phyloP scores from a whole-genome alignment of 1,284 basidiomycete genomes.

The Malassezia yamatoensis region DNA sequence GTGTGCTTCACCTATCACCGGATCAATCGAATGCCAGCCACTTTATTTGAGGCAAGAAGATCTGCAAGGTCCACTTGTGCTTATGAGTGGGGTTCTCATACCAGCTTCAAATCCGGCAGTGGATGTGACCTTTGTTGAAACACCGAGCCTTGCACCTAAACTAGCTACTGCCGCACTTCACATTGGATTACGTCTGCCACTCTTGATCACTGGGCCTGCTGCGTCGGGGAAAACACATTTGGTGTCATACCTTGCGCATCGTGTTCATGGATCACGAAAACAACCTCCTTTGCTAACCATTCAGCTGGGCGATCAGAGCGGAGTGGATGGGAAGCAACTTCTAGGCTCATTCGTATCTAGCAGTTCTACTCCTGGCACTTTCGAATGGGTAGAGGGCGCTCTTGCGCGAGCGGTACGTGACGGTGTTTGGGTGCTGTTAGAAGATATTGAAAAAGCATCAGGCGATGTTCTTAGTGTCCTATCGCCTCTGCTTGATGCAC shows the following conservation, averaged over 20 bases:
- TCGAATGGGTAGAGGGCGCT: conserved; percentile 93
- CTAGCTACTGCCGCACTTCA: conserved; percentile 61
- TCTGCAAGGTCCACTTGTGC: background rate
- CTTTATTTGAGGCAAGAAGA: background rate
- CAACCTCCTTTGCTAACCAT: conserved; percentile 67
- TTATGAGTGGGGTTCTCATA: conserved; percentile 31
- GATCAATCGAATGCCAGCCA: background rate
- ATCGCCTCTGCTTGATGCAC: conserved; percentile 60
- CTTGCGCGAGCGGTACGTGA: conserved; percentile 79
- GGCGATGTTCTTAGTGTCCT: conserved; percentile 39
- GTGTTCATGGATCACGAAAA: conserved; percentile 28
- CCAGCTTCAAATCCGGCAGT: conserved; percentile 6
- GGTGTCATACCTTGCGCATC: conserved; percentile 59
- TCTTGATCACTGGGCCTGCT: conserved; percentile 73
- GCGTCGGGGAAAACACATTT: conserved; percentile 83
- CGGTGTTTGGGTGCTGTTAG: conserved; percentile 86
- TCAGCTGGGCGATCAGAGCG: conserved; percentile 58
- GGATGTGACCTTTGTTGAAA: conserved; percentile 53
- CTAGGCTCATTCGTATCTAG: conserved; percentile 91
- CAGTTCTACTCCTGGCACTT: conserved; percentile 69
- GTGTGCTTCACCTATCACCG: background rate
- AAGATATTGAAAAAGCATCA: conserved; percentile 66
- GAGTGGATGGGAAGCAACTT: conserved; percentile 79
- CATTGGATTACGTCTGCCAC: conserved; percentile 62
- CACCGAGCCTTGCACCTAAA: conserved; percentile 57